Evolutionary conservation across 352 stramenopile species (phyloP).

Genomic region (Phytophthora brassicae): DNA sequence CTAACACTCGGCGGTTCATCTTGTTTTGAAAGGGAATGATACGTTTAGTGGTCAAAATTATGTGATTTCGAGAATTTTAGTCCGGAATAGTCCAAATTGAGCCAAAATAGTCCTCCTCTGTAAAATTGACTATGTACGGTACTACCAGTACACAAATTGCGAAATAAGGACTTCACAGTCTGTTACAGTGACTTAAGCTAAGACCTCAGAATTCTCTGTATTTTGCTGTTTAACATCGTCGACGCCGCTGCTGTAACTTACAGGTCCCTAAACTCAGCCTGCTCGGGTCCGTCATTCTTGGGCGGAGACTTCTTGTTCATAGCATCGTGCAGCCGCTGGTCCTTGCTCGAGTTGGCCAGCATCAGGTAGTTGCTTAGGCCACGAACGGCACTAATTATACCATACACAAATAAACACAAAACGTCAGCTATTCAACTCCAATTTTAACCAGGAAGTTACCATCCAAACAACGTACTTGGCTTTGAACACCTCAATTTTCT

Average conservation of each 20-base stretch:
- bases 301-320: conserved; percentile 65
- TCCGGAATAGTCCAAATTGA: background rate
- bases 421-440: background rate
- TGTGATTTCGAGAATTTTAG: background rate
- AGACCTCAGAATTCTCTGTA: background rate
- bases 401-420: background rate
- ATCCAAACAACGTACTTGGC: conserved; percentile 57
- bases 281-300: conserved; percentile 39
- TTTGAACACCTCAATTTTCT: conserved; percentile 84
- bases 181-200: background rate
- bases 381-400: conserved; percentile 55
- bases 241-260: conserved; percentile 29
- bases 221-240: conserved; percentile 1
- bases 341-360: conserved; percentile 88
- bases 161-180: too few relatives aligned
- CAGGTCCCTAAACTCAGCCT: conserved; percentile 82
- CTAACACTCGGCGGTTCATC: conserved; percentile 80
- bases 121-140: too few relatives aligned
- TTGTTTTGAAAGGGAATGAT: background rate
- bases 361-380: conserved; percentile 88
- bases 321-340: conserved; percentile 80
- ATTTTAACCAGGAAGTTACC: background rate
- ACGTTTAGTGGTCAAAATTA: conserved; percentile 4
- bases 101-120: background rate
- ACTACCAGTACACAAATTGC: too few relatives aligned